Base-by-base conservation (phyloP, 768 basidiomycete genomes). In the Termitomyces sp. region DNA sequence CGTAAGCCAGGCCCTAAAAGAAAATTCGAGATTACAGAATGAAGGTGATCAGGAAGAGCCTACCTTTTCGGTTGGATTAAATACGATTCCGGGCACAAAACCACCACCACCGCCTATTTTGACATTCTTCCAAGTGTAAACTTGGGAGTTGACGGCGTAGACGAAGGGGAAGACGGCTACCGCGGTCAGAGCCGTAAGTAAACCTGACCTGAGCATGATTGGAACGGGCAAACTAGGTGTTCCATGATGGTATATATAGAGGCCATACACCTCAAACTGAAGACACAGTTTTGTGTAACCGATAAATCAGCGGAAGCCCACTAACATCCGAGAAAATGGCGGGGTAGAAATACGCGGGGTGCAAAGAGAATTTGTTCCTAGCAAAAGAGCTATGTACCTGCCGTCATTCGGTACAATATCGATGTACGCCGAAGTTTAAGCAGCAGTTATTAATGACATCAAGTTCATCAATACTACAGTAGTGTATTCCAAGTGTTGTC, bases 121-220 rank as follows among this genome's bases (percentile, higher is more conserved):
- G 56, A 84, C 84, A 60, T 85, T 85, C 63, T 80, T 79, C 83
- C 84, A 86, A 16, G 70, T 76, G 62, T 86, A 84, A 1, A 70
- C 47, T 59, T 83, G 80, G 10, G 80, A 72, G n/a, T 76, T 68
- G 40, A 74, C 73, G 1, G 77, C 76, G 27, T 60, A 51, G 29
- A 64, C 75, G 16, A 73, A 47, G 16, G 71, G 68, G 31, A 54
- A 49, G 22, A 66, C 41, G 41, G 62, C 44, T 38, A 57, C 65
- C 15, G 65, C 56, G 35, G 68, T 65, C 29, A 75, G 61, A n/a
- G 66, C 64, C 31, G 68, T 62, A 33, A 76, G 59, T 27, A 69
- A 54, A 25, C 69, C 63, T 36, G 73, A 52, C 52, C 60, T 69
- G 51, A 62, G 58, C 74, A 76, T 76, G 31, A 39, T 62, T 45